A percentile compares a stretch with the other conserved stretches of the same genome.
Conservation (phyloP, 2,329 filamentous ascomycete species). For the Periglandula ipomoeae region DNA sequence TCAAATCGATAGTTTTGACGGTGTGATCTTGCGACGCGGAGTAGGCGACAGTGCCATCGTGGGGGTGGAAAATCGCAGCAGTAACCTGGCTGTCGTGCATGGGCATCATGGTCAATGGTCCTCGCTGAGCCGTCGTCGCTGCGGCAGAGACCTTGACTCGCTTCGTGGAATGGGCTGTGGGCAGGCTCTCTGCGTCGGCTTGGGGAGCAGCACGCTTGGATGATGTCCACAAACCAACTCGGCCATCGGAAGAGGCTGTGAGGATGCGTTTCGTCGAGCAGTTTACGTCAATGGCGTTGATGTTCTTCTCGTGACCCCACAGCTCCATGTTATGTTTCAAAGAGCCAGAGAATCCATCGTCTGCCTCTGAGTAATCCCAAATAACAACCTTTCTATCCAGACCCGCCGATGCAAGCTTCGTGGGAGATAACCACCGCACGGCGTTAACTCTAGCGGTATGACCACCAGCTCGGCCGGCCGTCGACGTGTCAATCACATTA, state of each 20-base stretch:
- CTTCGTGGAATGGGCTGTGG: slow-evolving; percentile 61
- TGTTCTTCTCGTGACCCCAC: slow-evolving; percentile 67
- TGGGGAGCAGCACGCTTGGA: slow-evolving; percentile 67
- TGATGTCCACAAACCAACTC: slow-evolving; percentile 80
- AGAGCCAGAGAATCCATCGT: slow-evolving; percentile 48
- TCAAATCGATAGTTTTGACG: slow-evolving; percentile 82
- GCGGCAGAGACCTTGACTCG: slow-evolving; percentile 55
- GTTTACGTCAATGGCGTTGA: slow-evolving; percentile 70
- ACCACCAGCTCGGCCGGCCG: slow-evolving; percentile 55
- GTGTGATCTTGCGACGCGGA: slow-evolving; percentile 87
- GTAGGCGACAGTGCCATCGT: slow-evolving; percentile 83
- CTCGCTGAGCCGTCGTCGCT: slow-evolving; percentile 55
- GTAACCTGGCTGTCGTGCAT: slow-evolving; percentile 68
- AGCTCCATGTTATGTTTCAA: slow-evolving; percentile 71
- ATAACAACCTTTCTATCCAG: slow-evolving; percentile 78
- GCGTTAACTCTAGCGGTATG: slow-evolving; percentile 71
- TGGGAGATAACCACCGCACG: slow-evolving; percentile 73
- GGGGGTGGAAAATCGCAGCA: slow-evolving; percentile 73
- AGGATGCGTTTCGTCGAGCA: slow-evolving; percentile 67
- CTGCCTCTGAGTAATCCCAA: slow-evolving; percentile 75
- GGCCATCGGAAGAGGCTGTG: slow-evolving; percentile 76
- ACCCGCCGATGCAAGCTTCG: slow-evolving; percentile 72
- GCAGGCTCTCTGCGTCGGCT: slow-evolving; percentile 60
- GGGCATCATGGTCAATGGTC: slow-evolving; percentile 64
- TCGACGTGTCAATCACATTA: slow-evolving; percentile 71